These are phyloP conservation scores for Petunia hybrid DNA, from an alignment of 305 asterid genomes.

Conservation along the genomic window DNA sequence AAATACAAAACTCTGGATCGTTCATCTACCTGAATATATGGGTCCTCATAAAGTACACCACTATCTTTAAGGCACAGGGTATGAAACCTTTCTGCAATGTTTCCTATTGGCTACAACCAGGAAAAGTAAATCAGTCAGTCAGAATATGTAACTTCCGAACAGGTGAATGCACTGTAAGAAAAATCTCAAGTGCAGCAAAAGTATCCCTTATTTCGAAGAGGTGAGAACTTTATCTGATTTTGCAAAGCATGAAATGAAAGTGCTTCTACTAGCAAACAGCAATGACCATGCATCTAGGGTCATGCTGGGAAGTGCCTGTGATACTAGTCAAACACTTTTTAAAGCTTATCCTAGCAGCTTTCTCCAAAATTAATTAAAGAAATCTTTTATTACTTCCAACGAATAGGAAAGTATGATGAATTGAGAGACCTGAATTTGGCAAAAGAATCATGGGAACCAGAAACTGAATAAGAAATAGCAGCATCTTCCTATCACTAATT, in stretches of 20 bases:
- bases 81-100: constrained; percentile 80
- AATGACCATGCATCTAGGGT: neutral
- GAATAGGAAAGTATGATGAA: neutral
- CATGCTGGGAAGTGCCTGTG: neutral
- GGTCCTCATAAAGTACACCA: constrained; percentile 93
- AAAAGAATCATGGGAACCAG: constrained; percentile 17
- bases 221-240: neutral
- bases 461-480: constrained; percentile 9
- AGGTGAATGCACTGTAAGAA: constrained; percentile 17
- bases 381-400: neutral
- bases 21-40: constrained; percentile 77
- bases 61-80: constrained; percentile 91
- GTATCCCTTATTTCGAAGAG: constrained; percentile 14
- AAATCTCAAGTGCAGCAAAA: neutral
- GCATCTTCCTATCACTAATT: constrained; percentile 22
- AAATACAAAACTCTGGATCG: constrained; percentile 27
- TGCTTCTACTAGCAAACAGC: neutral
- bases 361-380: constrained; percentile 23
- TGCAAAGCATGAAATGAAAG: constrained; percentile 18
- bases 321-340: constrained; percentile 24
- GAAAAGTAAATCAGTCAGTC: constrained; percentile 32
- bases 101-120: constrained; percentile 80
- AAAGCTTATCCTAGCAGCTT: constrained; percentile 27
- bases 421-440: constrained; percentile 19
- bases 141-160: constrained; percentile 29